phyloP scores from a whole-genome alignment of 73 alveolate genomes.

The Paramecium biaurelia region DNA sequence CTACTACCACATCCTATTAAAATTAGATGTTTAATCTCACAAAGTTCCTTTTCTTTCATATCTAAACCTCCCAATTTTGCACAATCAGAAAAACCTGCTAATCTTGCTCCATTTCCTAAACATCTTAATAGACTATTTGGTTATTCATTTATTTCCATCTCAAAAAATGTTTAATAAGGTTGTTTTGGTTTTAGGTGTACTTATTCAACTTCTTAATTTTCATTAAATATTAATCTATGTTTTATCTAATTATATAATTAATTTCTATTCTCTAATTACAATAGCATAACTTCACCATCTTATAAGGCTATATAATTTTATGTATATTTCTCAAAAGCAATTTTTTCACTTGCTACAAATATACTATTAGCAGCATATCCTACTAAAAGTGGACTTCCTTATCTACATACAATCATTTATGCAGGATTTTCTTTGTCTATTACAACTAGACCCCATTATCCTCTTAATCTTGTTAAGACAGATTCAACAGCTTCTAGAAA shows the following conservation, averaged over 20 bases:
- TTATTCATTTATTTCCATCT: slow-evolving; percentile 81
- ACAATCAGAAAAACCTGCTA: slow-evolving; percentile 66
- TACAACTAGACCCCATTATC: slow-evolving; percentile 72
- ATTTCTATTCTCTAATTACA: slow-evolving; percentile 55
- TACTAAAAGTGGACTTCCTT: slow-evolving; percentile 69
- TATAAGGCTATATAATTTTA: slow-evolving; percentile 73
- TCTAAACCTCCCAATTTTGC: slow-evolving; percentile 85
- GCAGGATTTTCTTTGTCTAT: slow-evolving; percentile 70
- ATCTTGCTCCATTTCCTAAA: slow-evolving; percentile 79
- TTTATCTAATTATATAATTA: slow-evolving; percentile 54
- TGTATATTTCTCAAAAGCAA: slow-evolving; percentile 83
- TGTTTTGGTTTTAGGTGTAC: slow-evolving; percentile 66
- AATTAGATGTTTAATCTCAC: slow-evolving; percentile 39
- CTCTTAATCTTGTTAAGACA: slow-evolving; percentile 68
- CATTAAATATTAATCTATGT: slow-evolving; percentile 54
- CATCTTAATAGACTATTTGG: slow-evolving; percentile 80
- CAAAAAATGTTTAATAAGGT: slow-evolving; percentile 71
- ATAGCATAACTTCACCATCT: slow-evolving; percentile 76
- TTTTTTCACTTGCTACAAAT: slow-evolving; percentile 79
- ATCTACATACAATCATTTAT: slow-evolving; percentile 65
- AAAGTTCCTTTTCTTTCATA: slow-evolving; percentile 31
- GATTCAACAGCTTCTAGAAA: slow-evolving; percentile 74
- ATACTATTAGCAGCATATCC: slow-evolving; percentile 59
- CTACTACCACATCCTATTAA: slow-evolving; percentile 84
- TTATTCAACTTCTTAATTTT: slow-evolving; percentile 57